phyloP scores from a whole-genome alignment of 768 basidiomycete genomes.

The Suillus fuscotomentosus region DNA sequence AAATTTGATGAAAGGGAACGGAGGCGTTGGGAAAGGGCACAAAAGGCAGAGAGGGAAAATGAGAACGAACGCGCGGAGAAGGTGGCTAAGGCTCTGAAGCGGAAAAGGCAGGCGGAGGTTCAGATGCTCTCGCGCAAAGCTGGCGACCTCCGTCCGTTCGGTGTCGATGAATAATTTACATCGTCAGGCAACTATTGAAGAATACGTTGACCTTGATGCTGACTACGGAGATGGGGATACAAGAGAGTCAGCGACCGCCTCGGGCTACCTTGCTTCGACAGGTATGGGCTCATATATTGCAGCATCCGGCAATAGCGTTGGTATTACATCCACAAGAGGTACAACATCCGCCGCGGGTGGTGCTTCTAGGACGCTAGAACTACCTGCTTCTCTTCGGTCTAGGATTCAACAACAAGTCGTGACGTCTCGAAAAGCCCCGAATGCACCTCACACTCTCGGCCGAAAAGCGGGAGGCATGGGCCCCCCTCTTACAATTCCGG shows the following conservation, averaged over 20 bases:
- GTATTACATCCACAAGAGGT: slow-evolving; percentile 86
- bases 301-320: slow-evolving; percentile 94
- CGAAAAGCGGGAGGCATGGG: slow-evolving; percentile 52
- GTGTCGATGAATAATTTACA: slow-evolving; percentile 78
- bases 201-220: slow-evolving; percentile 40
- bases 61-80: slow-evolving; percentile 29
- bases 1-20: slow-evolving; percentile 75
- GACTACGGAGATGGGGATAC: slow-evolving; percentile 31
- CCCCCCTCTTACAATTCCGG: slow-evolving; percentile 61
- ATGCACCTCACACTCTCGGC: neutral
- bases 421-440: slow-evolving; percentile 54
- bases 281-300: slow-evolving; percentile 66
- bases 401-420: slow-evolving; percentile 64
- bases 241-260: slow-evolving; percentile 60
- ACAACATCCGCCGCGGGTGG: slow-evolving; percentile 69
- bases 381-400: slow-evolving; percentile 53
- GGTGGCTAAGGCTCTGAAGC: slow-evolving; percentile 26
- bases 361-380: slow-evolving; percentile 42
- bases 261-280: slow-evolving; percentile 64
- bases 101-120: slow-evolving; percentile 27
- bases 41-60: slow-evolving; percentile 37
- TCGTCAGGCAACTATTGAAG: slow-evolving; percentile 47
- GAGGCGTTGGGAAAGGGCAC: slow-evolving; percentile 60
- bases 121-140: slow-evolving; percentile 28
- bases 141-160: slow-evolving; percentile 66